Conservation (phyloP, 306 rosid genomes). For the Cucurbita ficifolia region DNA sequence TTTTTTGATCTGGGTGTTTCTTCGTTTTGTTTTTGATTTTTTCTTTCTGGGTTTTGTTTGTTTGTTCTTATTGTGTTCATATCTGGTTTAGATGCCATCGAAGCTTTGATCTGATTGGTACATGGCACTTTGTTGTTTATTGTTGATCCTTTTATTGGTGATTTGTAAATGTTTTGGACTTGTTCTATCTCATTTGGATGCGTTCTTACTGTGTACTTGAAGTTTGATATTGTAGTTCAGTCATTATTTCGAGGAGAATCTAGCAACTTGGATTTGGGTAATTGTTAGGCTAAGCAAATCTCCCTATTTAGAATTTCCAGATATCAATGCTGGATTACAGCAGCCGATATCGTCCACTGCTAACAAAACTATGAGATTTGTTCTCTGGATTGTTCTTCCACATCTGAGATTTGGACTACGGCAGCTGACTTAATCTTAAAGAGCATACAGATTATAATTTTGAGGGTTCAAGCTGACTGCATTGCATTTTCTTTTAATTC, state of each 20-base stretch:
- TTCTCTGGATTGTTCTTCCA: not conserved
- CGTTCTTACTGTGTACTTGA: not conserved
- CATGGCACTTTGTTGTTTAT: not conserved
- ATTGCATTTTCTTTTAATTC: not conserved
- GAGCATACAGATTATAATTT: not conserved
- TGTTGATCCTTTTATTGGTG: not conserved
- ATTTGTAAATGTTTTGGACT: not conserved
- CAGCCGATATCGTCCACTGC: not conserved
- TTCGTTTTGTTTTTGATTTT: not conserved
- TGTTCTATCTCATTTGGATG: not conserved
- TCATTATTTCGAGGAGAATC: not conserved
- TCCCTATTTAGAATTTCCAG: not conserved
- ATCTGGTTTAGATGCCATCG: slow-evolving; percentile 3
- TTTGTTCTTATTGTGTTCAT: not conserved
- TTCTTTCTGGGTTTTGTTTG: slow-evolving; percentile 20
- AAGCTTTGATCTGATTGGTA: slow-evolving; percentile 24
- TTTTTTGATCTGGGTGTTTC: not conserved
- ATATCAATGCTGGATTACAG: not conserved
- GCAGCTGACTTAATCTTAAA: not conserved
- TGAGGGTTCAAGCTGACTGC: not conserved
- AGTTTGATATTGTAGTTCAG: not conserved
- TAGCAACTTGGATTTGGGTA: not conserved
- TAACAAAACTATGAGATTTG: not conserved
- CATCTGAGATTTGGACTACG: not conserved
- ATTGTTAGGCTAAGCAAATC: not conserved